A percentile compares a stretch with the other conserved stretches of the same genome.
Evolutionary conservation across 495 filamentous ascomycete genomes (phyloP).

Genomic region (Parathielavia hyrcaniae): DNA sequence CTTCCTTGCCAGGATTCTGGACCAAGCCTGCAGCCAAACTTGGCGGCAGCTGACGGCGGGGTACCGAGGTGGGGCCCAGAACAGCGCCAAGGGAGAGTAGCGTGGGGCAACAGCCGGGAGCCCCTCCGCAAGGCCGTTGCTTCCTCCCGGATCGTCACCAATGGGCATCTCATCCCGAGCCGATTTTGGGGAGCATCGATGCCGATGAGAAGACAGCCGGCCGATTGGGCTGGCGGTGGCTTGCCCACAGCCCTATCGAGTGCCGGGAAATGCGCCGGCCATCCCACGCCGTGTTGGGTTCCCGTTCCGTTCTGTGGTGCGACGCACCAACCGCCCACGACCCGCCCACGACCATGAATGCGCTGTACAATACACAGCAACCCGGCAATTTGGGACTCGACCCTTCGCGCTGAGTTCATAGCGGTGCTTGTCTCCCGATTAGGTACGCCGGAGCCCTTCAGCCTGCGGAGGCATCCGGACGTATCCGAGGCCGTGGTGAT

Average conservation of each 20-base stretch:
- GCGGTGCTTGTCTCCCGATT: too few species aligned
- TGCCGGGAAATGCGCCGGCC: not conserved
- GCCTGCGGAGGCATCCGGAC: not conserved
- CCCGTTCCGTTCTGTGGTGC: not conserved
- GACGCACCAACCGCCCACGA: too few species aligned
- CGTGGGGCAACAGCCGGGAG: not conserved
- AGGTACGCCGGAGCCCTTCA: too few species aligned
- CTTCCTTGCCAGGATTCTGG: not conserved
- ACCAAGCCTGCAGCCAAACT: not conserved
- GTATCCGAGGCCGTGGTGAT: constrained; percentile 1
- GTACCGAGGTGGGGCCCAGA: not conserved
- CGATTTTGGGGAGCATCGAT: not conserved
- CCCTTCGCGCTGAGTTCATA: not conserved
- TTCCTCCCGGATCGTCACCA: not conserved
- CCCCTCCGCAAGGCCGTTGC: not conserved
- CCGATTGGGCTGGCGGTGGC: not conserved
- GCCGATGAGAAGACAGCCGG: not conserved
- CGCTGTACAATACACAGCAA: not conserved
- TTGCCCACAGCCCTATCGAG: not conserved
- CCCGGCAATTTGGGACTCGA: not conserved
- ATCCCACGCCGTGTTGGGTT: constrained; percentile 5
- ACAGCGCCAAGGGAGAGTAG: not conserved
- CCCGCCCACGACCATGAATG: too few species aligned
- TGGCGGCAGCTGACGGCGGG: constrained; percentile 1
- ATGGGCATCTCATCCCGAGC: not conserved